These are phyloP conservation scores for Pyrrhoderma lamaoense DNA, from an alignment of 1,284 basidiomycete genomes.

Conservation along the genomic window DNA sequence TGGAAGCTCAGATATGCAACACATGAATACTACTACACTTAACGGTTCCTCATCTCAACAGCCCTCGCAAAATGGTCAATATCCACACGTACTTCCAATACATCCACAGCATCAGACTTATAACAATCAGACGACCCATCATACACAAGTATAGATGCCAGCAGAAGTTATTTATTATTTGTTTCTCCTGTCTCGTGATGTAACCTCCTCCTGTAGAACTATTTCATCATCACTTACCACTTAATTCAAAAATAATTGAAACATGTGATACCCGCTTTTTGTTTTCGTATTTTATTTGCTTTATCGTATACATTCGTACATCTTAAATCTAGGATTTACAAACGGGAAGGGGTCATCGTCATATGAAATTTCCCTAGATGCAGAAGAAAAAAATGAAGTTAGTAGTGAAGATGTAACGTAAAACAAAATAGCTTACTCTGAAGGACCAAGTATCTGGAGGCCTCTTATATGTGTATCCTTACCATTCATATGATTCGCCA, in stretches of 20 bases:
- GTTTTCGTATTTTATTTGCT: conserved; percentile 1
- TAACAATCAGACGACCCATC: conserved; percentile 3
- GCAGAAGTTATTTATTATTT: conserved; percentile 5
- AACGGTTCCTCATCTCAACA: background rate
- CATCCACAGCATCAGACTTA: background rate
- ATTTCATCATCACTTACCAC: background rate
- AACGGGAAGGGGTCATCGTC: conserved; percentile 68
- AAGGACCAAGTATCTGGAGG: conserved; percentile 77
- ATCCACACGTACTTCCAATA: background rate
- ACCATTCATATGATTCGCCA: conserved; percentile 95
- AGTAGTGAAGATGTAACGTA: background rate
- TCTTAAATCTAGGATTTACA: conserved; percentile 54
- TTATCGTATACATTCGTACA: conserved; percentile 73
- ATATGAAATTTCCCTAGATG: conserved; percentile 34
- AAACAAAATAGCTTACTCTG: conserved; percentile 43
- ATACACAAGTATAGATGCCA: conserved; percentile 10
- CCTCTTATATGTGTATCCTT: conserved; percentile 98
- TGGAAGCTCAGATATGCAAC: background rate
- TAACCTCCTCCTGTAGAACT: background rate
- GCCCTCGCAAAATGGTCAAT: conserved; percentile 6
- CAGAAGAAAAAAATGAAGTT: conserved; percentile 4
- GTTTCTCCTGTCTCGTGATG: background rate
- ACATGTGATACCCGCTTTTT: no score
- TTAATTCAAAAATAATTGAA: no score
- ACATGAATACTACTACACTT: background rate